A percentile compares a stretch with the other conserved stretches of the same genome.
These are phyloP conservation scores for Pythium monospermum DNA, from an alignment of 352 stramenopile genomes.

Conservation along the genomic window DNA sequence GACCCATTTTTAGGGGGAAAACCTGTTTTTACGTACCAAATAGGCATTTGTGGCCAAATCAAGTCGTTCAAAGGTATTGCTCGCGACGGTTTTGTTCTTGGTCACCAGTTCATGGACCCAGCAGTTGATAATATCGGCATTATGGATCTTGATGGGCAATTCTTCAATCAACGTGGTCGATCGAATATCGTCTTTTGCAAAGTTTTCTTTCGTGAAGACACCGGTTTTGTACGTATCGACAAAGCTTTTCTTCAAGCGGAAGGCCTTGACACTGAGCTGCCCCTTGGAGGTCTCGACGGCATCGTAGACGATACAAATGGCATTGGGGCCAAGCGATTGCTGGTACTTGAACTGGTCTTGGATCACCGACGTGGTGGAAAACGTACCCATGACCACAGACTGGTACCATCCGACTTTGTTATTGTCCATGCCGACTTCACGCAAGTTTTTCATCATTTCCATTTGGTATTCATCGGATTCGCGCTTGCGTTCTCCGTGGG, in stretches of 20 bases:
- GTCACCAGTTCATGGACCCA: slow-evolving; percentile 90
- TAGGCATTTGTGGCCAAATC: slow-evolving; percentile 96
- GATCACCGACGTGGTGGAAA: slow-evolving; percentile 92
- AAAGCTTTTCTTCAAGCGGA: slow-evolving; percentile 94
- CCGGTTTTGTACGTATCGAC: slow-evolving; percentile 87
- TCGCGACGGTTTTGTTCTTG: slow-evolving; percentile 51
- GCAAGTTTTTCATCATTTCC: slow-evolving; percentile 99
- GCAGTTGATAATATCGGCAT: slow-evolving; percentile 92
- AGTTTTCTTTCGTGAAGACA: slow-evolving; percentile 80
- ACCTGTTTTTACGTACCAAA: slow-evolving; percentile 30
- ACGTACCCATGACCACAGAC: slow-evolving; percentile 95
- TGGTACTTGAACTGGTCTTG: slow-evolving; percentile 97
- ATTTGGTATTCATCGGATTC: slow-evolving; percentile 95
- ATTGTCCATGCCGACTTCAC: slow-evolving; percentile 98
- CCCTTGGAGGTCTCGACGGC: slow-evolving; percentile 94
- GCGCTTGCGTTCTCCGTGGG: slow-evolving; percentile 70
- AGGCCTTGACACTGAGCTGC: slow-evolving; percentile 93
- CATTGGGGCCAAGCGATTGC: slow-evolving; percentile 94
- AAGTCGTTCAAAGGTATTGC: slow-evolving; percentile 92
- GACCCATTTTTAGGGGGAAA: no score
- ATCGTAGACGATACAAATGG: slow-evolving; percentile 98
- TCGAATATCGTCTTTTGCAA: slow-evolving; percentile 78
- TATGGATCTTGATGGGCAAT: slow-evolving; percentile 94
- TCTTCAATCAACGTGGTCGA: slow-evolving; percentile 93
- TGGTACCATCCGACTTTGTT: slow-evolving; percentile 99